A percentile compares a stretch with the other conserved stretches of the same genome.
Evolutionary conservation across 805 yeast genomes (phyloP).

Genomic region (Myxozyma sirexii): DNA sequence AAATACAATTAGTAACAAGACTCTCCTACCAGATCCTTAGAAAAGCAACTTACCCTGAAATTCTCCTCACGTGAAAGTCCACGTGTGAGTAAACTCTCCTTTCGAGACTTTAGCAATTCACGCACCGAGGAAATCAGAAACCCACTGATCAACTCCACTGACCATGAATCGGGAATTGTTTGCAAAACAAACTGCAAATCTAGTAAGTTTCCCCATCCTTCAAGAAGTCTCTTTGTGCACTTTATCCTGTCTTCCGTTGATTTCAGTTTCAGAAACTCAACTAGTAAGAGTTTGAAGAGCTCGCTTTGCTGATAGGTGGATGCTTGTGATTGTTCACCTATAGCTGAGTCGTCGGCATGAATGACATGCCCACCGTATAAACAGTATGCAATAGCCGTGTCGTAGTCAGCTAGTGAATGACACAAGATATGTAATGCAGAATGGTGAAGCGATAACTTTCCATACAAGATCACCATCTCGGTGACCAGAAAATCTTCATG

Average conservation of each 20-base stretch:
- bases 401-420: conserved; percentile 42
- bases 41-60: conserved; percentile 15
- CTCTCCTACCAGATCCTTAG: not conserved
- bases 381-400: conserved; percentile 43
- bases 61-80: conserved; percentile 36
- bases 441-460: conserved; percentile 39
- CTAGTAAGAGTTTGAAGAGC: conserved; percentile 38
- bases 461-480: conserved; percentile 43
- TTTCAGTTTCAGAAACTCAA: conserved; percentile 36
- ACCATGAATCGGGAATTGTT: conserved; percentile 41
- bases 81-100: conserved; percentile 31
- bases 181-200: conserved; percentile 39
- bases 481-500: conserved; percentile 38
- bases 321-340: conserved; percentile 9
- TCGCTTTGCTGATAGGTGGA: conserved; percentile 33
- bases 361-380: conserved; percentile 36
- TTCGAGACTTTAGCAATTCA: conserved; percentile 23
- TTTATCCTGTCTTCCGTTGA: conserved; percentile 33
- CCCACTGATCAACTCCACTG: conserved; percentile 39
- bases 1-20: not conserved
- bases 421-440: conserved; percentile 42
- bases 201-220: conserved; percentile 38
- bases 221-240: conserved; percentile 38
- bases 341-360: conserved; percentile 23
- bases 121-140: conserved; percentile 36